Evolutionary conservation across 1,284 basidiomycete genomes (phyloP), one percentile per base, ranked within the genome.

Genomic region (Tetrapyrgos nigripes): DNA sequence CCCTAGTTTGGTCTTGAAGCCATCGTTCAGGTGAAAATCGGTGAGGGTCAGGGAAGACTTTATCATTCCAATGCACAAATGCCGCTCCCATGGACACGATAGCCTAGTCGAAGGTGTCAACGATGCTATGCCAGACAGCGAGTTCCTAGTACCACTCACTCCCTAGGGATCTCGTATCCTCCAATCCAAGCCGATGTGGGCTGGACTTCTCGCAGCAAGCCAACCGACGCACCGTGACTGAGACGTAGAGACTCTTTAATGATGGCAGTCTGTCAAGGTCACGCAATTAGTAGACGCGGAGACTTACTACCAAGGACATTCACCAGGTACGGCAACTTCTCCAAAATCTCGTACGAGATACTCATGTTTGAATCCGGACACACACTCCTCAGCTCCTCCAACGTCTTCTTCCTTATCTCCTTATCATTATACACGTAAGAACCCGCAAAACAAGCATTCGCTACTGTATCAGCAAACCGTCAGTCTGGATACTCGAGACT

Each of bases 21-120:
- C 70, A 72, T 23, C 70, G 61, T 31, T 73, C 73, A 3, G 73
- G 73, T 19, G 60, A 53, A 59, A 75, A 75, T 0, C 58, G 55
- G 9, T 64, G 55, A 1, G 73, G 69, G 9, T 70, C 67, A 21
- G 60, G 56, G 56, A 68, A 69, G 19, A 71, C 24, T 1, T 59
- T 46, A 4, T 61, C 45, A 51, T 67, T 65, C 35, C 61, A 45
- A 37, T 66, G 66, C 13, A 72, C 64, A 23, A 66, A 68, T 2
- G 58, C 49, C 13, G 55, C 21, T 29, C 65, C 65, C 29, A 68
- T 63, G 43, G 63, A 62, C 13, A 72, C 68, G 9, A 64, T 58
- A 0, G 69, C 64, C 68, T 71, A 44, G 23, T n/a, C 11, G 46
- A 27, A 10, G 45, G 44, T 11, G 11, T 2, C 17, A 10, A 44